Evolutionary conservation across 352 stramenopile genomes (phyloP), one percentile per base, ranked within the genome.

Genomic region (Globisporangium canariense): DNA sequence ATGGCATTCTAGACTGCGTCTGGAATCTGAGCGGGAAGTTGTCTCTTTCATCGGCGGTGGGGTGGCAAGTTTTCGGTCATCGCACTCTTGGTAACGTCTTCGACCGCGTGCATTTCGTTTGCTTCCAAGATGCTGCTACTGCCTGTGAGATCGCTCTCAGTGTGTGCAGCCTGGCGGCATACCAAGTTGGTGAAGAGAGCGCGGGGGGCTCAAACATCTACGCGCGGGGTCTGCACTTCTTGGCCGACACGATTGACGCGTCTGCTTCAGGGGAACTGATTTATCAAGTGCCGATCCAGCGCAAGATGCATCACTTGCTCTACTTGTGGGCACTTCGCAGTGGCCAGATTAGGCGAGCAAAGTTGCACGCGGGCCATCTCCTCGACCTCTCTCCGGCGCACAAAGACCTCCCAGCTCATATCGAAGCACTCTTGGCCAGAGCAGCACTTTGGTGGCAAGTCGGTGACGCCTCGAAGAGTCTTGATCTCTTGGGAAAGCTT

Each of bases 1-100:
- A 89, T 47, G 62, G 75, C 8, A 74, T 89, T 61, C 70, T 93
- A 16, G 69, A 89, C 28, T 77, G 63, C 1, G 69, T 90, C 38
- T 93, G 84, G 84, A 77, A 74, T 47, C 52, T 93, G 32, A 83
- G 83, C 46, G 80, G 81, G n/a, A 87, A 85, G 69, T 65, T 81
- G 2, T 73, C 68, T n/a, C 67, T 86, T 1, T 77, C 77, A 7
- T 62, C 74, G 11, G 72, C 80, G 1, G 62, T 75, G 25, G 70
- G 68, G 8, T 93, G 82, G 81, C 72, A 69, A 18, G 30, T 90
- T 18, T 81, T 85, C 30, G 84, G 84, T 0, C 73, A 79, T 11
- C 74, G 73, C 4, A 75, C 80, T 2, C 68, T 93, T 18, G 70
- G 68, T 3, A 58, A 81, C 20, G 62, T 77, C 11, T 88, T 89